Evolutionary conservation across 805 yeast species (phyloP), one percentile per base, ranked within the genome.

Genomic region (Kodamaea laetipori): DNA sequence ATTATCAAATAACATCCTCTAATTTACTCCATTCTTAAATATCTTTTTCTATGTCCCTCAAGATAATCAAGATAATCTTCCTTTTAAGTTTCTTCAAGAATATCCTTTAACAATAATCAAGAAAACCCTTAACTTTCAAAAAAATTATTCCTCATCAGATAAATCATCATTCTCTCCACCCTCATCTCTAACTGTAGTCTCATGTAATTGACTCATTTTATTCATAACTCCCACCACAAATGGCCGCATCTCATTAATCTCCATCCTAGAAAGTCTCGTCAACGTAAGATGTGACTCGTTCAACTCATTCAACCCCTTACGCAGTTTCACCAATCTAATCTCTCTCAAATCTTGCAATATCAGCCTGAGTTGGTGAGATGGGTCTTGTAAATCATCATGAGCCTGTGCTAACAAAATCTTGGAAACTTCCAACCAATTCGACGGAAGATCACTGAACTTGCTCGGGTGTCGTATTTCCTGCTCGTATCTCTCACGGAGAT

Each of bases 231-330:
- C 68, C n/a, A 81, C 69, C 25, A 90, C 81, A 56, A 89, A 86
- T 2, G 97, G 95, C 50, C 97, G 68, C 41, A 90, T 67, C 59
- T 89, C 97, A 60, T 90, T 90, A 49, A 94, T 83, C 61, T 92
- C 99, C 74, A 90, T 60, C 30, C 84, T 60, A 2, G 95, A 86
- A 41, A 94, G 61, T 15, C 94, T 89, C 53, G 90, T 92, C 61
- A 92, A 69, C 57, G 82, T 88, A 47, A 92, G 73, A 64, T 90
- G 88, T 15, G 85, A 79, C 49, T 86, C 95, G 65, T 92, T 92
- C 48, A 92, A 67, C 49, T 82, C 83, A 37, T 73, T 68, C 35
- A 92, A 67, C 56, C 98, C 98, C 44, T 81, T 81, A 41, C 94
- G 74, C 2, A 90, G 82, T 58, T 94, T 94, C 23, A 86, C 78